Evolutionary conservation across 2,329 filamentous ascomycete genomes (phyloP), one percentile per base, ranked within the genome.

Genomic region (Colletotrichum chlorophyti): DNA sequence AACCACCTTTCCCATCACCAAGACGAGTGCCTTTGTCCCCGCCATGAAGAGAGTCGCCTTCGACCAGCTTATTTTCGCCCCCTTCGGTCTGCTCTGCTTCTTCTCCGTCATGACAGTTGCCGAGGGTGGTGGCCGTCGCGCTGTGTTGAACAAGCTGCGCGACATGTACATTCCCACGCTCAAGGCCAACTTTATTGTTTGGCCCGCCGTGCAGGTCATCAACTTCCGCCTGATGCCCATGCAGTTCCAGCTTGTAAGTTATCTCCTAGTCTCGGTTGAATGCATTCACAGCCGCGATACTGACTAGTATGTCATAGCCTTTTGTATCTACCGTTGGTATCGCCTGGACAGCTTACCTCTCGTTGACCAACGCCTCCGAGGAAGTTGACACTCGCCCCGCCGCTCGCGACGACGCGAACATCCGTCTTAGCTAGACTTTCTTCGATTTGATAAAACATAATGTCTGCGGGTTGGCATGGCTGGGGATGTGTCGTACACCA

Each of bases 311-410:
- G 10, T 27, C 8, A 6, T 17, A 97, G 93, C 94, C 94, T 1
- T 98, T 99, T 71, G 94, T 97, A 8, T 97, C 94, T 14, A 96
- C 91, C 8, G 78, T 99, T 53, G 94, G 94, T 82, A 98, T 98
- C 68, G 93, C 93, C 29, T 98, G 94, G 95, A 98, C 95, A 10
- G 94, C 93, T 17, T 99, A 97, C 74, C 85, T 99, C 10, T 97
- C 93, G 3, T 83, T 99, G 48, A 91, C 90, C 61, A 98, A 98
- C 76, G 89, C 93, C 5, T 82, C 92, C 3, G 92, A 96, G 59
- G 90, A 94, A 50, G 81, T 79, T 12, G 75, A 74, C 42, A 63
- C 45, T 38, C 53, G 63, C 10, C 45, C 64, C 63, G 58, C 58
- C 63, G 49, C 66, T 65, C 55, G 68, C 69, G 32, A 48, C 64